Base-by-base conservation (phyloP, 2,329 filamentous ascomycete genomes). In the Aspergillus fumigatus region DNA sequence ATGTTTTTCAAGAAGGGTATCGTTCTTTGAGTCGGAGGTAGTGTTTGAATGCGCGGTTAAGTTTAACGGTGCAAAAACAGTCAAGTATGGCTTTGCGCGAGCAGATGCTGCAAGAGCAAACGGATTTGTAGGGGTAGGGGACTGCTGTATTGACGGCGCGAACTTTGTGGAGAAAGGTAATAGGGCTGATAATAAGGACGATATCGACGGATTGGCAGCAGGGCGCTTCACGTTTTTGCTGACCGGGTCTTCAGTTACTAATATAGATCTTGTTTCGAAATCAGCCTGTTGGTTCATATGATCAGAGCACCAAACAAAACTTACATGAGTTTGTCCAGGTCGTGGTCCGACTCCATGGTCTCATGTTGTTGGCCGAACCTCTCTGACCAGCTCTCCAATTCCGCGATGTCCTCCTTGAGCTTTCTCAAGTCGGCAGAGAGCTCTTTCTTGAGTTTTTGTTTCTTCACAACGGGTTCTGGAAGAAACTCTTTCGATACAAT, bases 11-110 rank as follows among this genome's bases (percentile, higher is more conserved):
- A 65, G 56, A 9, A 74, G 52, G 9, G 50, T 49, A 14, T 58
- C 55, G 4, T 61, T 50, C 23, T 64, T 51, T 23, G 62, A 57
- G 8, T 63, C 56, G 8, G 67, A 59, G 9, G 64, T 51, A 43
- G 65, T 63, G n/a, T 56, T 67, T 26, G 68, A 73, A 32, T 68
- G 65, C 14, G 69, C 57, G 5, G 59, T 65, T 56, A 89, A 85
- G 0, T 77, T 77, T 14, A 94, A 79, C 0, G 88, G 84, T 0
- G 84, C 88, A 64, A 94, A 91, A 8, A 88, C 79, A 48, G 88
- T 83, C 0, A 92, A 78, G 61, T 88, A 91, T 0, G 87, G 84
- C 2, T 88, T 73, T 51, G 88, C 84, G 58, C 92, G 84, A 0
- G 65, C 59, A 23, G 62, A 62, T 35, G 68, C 63, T 48, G 80